phyloP scores from a whole-genome alignment of 768 basidiomycete species.

The Kwoniella dendrophila region DNA sequence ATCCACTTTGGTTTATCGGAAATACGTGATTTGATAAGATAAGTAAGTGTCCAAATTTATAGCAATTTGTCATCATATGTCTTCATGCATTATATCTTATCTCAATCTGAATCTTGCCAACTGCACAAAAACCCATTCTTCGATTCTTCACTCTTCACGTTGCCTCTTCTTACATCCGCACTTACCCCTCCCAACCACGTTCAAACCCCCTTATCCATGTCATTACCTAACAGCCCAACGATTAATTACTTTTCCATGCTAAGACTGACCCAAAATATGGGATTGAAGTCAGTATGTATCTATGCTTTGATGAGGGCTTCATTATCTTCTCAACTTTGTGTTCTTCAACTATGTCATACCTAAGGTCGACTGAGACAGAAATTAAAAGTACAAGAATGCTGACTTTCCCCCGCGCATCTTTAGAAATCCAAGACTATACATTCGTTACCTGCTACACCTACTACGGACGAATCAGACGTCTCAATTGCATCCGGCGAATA shows the following conservation, averaged over 20 bases:
- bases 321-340: background rate
- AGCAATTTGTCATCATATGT: too few relatives aligned
- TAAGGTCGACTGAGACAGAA: constrained; percentile 34
- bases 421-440: constrained; percentile 4
- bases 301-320: constrained; percentile 20
- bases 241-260: constrained; percentile 54
- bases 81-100: too few relatives aligned
- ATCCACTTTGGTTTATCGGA: too few relatives aligned
- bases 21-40: too few relatives aligned
- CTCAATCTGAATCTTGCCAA: too few relatives aligned
- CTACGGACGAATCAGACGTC: constrained; percentile 1
- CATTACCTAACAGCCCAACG: constrained; percentile 29
- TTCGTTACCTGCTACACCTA: constrained; percentile 1
- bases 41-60: too few relatives aligned
- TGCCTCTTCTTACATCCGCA: background rate
- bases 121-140: too few relatives aligned
- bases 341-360: constrained; percentile 10
- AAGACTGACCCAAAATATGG: constrained; percentile 49
- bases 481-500: too few relatives aligned
- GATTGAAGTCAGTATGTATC: constrained; percentile 46
- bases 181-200: background rate
- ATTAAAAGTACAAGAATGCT: background rate
- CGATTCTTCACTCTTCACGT: background rate
- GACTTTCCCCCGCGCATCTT: background rate
- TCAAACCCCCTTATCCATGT: constrained; percentile 2